phyloP scores from a whole-genome alignment of 2,329 filamentous ascomycete genomes.

The Helicocarpus griseus region DNA sequence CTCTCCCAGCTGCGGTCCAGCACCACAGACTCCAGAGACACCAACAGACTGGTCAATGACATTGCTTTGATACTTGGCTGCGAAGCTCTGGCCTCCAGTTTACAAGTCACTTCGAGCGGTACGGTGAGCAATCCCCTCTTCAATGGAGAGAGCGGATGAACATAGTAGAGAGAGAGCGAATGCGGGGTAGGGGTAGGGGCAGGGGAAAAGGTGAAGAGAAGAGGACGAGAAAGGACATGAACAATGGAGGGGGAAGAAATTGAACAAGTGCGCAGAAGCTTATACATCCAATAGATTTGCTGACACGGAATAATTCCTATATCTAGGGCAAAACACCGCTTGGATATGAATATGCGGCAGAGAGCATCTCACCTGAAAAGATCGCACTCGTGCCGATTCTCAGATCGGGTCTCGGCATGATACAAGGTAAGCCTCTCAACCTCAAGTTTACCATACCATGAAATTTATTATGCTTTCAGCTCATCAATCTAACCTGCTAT shows the following conservation, averaged over 20 bases:
- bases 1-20: slow-evolving; percentile 78
- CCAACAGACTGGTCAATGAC: slow-evolving; percentile 74
- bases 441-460: neutral
- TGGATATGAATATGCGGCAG: slow-evolving; percentile 62
- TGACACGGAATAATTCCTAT: neutral
- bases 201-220: neutral
- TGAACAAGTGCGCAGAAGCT: too few relatives aligned
- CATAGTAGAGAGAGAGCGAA: too few relatives aligned
- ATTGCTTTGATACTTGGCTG: slow-evolving; percentile 73
- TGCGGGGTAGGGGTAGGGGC: neutral
- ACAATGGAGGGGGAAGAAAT: neutral
- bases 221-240: neutral
- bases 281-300: too few relatives aligned
- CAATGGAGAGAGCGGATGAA: neutral
- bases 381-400: slow-evolving; percentile 85
- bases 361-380: slow-evolving; percentile 51
- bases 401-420: slow-evolving; percentile 84
- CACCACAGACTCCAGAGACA: slow-evolving; percentile 60
- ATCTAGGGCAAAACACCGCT: slow-evolving; percentile 66
- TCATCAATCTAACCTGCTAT: neutral
- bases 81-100: slow-evolving; percentile 61
- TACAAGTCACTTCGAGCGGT: slow-evolving; percentile 49
- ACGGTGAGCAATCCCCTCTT: slow-evolving; percentile 45
- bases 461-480: neutral
- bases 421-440: slow-evolving; percentile 57